Percentiles rank a stretch among this genome's conserved stretches.
Conservation (phyloP, 441 rosid genomes). For the Croton setiger region DNA sequence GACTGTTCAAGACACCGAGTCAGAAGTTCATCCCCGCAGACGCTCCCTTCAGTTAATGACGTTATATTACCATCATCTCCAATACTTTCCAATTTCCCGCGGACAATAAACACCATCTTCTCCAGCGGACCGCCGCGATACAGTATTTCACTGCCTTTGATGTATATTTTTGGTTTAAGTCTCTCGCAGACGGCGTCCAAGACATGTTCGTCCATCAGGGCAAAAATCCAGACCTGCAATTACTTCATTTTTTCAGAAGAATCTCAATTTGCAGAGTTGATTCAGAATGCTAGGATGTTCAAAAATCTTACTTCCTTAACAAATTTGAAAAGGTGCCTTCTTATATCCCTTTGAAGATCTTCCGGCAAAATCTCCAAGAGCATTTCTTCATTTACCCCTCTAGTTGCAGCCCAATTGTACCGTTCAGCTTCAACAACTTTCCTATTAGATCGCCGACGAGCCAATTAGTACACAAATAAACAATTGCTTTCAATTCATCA, state of each 20-base stretch:
- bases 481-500: too few relatives aligned
- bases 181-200: constrained; percentile 76
- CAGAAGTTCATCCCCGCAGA: constrained; percentile 83
- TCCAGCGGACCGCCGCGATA: constrained; percentile 52
- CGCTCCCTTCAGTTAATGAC: constrained; percentile 59
- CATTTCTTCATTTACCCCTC: constrained; percentile 80
- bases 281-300: background rate
- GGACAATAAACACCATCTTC: constrained; percentile 77
- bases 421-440: constrained; percentile 78
- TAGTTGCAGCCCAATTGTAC: constrained; percentile 85
- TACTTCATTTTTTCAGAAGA: too few relatives aligned
- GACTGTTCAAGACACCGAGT: constrained; percentile 79
- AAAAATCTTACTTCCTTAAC: constrained; percentile 57
- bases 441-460: constrained; percentile 43
- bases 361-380: constrained; percentile 80
- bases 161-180: constrained; percentile 61
- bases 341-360: constrained; percentile 77
- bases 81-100: constrained; percentile 67
- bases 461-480: too few relatives aligned
- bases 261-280: constrained; percentile 3
- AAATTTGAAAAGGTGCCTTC: constrained; percentile 80
- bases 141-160: constrained; percentile 53
- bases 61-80: constrained; percentile 47
- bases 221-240: constrained; percentile 67
- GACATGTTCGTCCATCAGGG: constrained; percentile 63